Percentiles rank a stretch among this genome's conserved stretches.
phyloP scores from a whole-genome alignment of 495 filamentous ascomycete genomes.

The Xeromyces bisporus region DNA sequence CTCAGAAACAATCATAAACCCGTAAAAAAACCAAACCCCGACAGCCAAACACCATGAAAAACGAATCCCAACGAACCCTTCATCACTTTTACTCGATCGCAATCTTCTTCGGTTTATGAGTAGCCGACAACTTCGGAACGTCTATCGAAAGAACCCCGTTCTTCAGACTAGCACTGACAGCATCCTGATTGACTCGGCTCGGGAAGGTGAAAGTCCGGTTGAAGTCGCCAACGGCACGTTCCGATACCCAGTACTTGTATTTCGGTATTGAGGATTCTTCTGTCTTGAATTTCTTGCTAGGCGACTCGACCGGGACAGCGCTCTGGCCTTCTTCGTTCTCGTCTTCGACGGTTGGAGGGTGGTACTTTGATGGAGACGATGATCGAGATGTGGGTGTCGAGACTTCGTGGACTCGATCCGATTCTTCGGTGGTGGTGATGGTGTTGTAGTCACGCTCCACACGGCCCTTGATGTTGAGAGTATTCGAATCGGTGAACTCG shows the following conservation, averaged over 20 bases:
- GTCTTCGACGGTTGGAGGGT: slow-evolving; percentile 52
- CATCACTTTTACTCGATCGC: slow-evolving; percentile 36
- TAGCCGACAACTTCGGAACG: slow-evolving; percentile 58
- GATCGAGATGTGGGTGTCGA: slow-evolving; percentile 8
- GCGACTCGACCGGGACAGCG: slow-evolving; percentile 2
- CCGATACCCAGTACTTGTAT: slow-evolving; percentile 60
- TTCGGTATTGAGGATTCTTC: slow-evolving; percentile 19
- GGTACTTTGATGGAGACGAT: slow-evolving; percentile 17
- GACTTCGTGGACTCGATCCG: slow-evolving; percentile 3
- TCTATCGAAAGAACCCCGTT: slow-evolving; percentile 56
- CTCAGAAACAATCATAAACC: no score
- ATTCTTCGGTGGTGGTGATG: slow-evolving; percentile 12
- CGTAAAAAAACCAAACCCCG: no score
- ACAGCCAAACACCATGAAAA: no score
- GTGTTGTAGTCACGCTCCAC: slow-evolving; percentile 39
- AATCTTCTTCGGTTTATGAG: slow-evolving; percentile 35
- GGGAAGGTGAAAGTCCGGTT: slow-evolving; percentile 66
- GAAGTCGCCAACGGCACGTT: slow-evolving; percentile 71
- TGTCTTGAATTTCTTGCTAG: slow-evolving; percentile 7
- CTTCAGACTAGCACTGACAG: slow-evolving; percentile 55
- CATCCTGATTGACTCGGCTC: slow-evolving; percentile 53
- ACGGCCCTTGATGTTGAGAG: slow-evolving; percentile 54
- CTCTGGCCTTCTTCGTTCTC: slow-evolving; percentile 23
- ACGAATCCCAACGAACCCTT: no score
- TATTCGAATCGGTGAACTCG: slow-evolving; percentile 69